phyloP scores from a whole-genome alignment of 345 rosid species.

The Populus alba region DNA sequence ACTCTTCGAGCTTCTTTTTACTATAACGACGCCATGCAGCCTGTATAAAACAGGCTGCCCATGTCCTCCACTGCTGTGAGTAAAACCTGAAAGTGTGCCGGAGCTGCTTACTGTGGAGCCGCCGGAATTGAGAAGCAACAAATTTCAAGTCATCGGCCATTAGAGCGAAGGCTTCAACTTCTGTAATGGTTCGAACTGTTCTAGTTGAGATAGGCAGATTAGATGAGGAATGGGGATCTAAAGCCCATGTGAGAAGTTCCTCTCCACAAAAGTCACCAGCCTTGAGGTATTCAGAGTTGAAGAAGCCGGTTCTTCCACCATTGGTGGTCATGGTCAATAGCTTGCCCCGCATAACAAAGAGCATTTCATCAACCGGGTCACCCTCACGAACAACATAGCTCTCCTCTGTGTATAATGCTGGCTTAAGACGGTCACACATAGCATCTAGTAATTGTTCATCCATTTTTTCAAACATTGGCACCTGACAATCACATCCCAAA shows the following conservation, averaged over 20 bases:
- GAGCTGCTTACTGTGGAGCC: conserved; percentile 86
- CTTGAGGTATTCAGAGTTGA: conserved; percentile 65
- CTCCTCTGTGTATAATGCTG: conserved; percentile 75
- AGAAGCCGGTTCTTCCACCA: conserved; percentile 83
- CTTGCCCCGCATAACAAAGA: conserved; percentile 89
- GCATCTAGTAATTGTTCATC: conserved; percentile 84
- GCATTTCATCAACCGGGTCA: conserved; percentile 90
- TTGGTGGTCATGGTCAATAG: conserved; percentile 65
- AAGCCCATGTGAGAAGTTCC: conserved; percentile 89
- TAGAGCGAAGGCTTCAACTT: conserved; percentile 92
- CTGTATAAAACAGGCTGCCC: conserved; percentile 94
- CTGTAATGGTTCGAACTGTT: conserved; percentile 62
- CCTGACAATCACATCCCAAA: conserved; percentile 37
- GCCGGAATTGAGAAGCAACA: conserved; percentile 79
- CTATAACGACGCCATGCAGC: conserved; percentile 78
- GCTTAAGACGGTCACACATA: conserved; percentile 82
- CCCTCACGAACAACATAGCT: conserved; percentile 86
- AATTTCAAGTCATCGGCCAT: conserved; percentile 78
- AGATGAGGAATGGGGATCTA: conserved; percentile 75
- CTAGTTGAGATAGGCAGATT: conserved; percentile 86
- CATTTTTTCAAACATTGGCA: conserved; percentile 83
- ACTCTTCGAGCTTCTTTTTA: conserved; percentile 72
- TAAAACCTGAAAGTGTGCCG: conserved; percentile 79
- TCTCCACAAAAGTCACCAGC: conserved; percentile 94
- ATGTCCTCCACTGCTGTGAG: conserved; percentile 86